phyloP scores from a whole-genome alignment of 1,284 basidiomycete genomes.

The Cutaneotrichosporon sp. region DNA sequence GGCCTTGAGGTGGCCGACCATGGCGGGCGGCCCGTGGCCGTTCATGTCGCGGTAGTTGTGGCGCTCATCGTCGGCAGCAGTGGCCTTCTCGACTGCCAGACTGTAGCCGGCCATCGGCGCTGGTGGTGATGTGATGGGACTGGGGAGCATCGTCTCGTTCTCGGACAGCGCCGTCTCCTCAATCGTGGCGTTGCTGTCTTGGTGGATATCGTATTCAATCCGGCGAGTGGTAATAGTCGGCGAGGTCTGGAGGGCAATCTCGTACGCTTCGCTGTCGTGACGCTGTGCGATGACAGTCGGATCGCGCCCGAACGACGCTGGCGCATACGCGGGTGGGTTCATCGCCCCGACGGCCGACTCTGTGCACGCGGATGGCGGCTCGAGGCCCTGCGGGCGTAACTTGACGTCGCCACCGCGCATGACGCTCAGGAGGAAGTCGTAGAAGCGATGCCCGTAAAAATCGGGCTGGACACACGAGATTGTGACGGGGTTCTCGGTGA shows the following conservation, averaged over 20 bases:
- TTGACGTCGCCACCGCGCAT: constrained; percentile 71
- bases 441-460: constrained; percentile 83
- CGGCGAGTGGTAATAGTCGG: not conserved
- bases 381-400: constrained; percentile 42
- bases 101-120: not conserved
- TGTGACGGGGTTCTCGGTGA: constrained; percentile 81
- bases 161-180: not conserved
- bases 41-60: constrained; percentile 3
- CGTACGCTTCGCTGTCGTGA: constrained; percentile 4
- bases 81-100: not conserved
- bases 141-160: not conserved
- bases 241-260: constrained; percentile 1
- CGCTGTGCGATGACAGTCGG: constrained; percentile 8
- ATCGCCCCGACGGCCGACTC: not conserved
- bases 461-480: constrained; percentile 85
- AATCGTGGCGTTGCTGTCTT: not conserved
- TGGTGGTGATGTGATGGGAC: not conserved
- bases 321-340: constrained; percentile 6
- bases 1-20: constrained; percentile 33
- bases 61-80: not conserved
- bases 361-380: constrained; percentile 9
- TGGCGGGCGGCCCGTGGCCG: constrained; percentile 9
- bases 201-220: not conserved
- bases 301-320: constrained; percentile 8
- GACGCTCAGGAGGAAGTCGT: constrained; percentile 78